A percentile compares a stretch with the other conserved stretches of the same genome.
Evolutionary conservation across 2,329 filamentous ascomycete genomes (phyloP).

Genomic region (Apiospora sp.): DNA sequence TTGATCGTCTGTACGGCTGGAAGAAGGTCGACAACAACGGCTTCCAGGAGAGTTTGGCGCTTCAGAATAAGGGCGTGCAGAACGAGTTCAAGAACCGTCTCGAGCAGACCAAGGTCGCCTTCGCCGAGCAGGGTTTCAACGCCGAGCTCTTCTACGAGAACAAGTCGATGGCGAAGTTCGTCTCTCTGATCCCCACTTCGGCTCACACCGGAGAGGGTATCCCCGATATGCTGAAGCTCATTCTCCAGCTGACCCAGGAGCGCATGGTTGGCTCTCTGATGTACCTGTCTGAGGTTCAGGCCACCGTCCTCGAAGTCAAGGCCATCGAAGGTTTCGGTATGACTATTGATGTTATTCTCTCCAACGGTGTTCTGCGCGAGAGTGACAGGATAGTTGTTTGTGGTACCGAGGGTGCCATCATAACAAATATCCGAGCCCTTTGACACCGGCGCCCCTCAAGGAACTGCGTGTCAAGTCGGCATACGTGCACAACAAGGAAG

Average conservation of each 20-base stretch:
- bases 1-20: slow-evolving; percentile 99
- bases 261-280: slow-evolving; percentile 97
- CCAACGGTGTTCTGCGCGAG: slow-evolving; percentile 93
- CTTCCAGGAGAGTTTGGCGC: slow-evolving; percentile 88
- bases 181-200: slow-evolving; percentile 96
- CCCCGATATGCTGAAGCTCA: slow-evolving; percentile 97
- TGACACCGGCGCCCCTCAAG: slow-evolving; percentile 92
- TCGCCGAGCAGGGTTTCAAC: slow-evolving; percentile 97
- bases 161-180: slow-evolving; percentile 92
- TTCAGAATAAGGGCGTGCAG: slow-evolving; percentile 92
- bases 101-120: slow-evolving; percentile 89
- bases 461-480: slow-evolving; percentile 94
- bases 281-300: slow-evolving; percentile 98
- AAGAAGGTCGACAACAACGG: slow-evolving; percentile 99
- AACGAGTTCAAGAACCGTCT: slow-evolving; percentile 93
- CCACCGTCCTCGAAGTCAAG: slow-evolving; percentile 98
- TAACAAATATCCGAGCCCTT: slow-evolving; percentile 93
- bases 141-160: slow-evolving; percentile 97
- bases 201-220: slow-evolving; percentile 99
- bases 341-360: slow-evolving; percentile 96
- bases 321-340: slow-evolving; percentile 98
- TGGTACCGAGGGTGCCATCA: slow-evolving; percentile 94
- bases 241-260: slow-evolving; percentile 91
- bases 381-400: slow-evolving; percentile 95
- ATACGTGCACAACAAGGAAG: slow-evolving; percentile 99